phyloP scores from a whole-genome alignment of 306 rosid genomes.

The Glycine latifolia region DNA sequence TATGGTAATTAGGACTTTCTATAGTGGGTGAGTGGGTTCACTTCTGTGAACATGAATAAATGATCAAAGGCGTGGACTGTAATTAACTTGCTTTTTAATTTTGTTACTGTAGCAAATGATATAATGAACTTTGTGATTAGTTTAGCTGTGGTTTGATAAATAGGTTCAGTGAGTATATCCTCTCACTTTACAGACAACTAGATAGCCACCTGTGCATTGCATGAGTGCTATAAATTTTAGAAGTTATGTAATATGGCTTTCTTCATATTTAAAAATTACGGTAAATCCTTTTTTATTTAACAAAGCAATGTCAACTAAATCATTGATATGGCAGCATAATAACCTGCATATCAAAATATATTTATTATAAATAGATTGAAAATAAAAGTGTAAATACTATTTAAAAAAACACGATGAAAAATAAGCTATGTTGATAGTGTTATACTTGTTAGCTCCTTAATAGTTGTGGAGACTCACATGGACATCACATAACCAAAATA shows the following conservation, averaged over 20 bases:
- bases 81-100: constrained; percentile 27
- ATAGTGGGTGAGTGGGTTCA: not conserved
- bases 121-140: constrained; percentile 13
- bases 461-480: not conserved
- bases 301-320: not conserved
- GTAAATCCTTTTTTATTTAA: too few species aligned
- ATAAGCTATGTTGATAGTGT: not conserved
- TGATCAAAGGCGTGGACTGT: constrained; percentile 26
- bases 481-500: not conserved
- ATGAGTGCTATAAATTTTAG: not conserved
- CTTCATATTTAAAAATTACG: too few species aligned
- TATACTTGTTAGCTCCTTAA: not conserved
- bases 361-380: not conserved
- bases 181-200: not conserved
- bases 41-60: not conserved
- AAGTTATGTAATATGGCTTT: not conserved
- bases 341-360: not conserved
- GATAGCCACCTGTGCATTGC: not conserved
- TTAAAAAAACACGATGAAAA: not conserved
- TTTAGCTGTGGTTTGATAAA: constrained; percentile 29
- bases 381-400: not conserved
- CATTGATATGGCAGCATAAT: not conserved
- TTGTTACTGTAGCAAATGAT: not conserved
- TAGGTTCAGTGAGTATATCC: constrained; percentile 1
- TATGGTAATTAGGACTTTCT: constrained; percentile 8